Evolutionary conservation across 768 basidiomycete species (phyloP), one percentile per base, ranked within the genome.

Genomic region (Mycena rebaudengoi): DNA sequence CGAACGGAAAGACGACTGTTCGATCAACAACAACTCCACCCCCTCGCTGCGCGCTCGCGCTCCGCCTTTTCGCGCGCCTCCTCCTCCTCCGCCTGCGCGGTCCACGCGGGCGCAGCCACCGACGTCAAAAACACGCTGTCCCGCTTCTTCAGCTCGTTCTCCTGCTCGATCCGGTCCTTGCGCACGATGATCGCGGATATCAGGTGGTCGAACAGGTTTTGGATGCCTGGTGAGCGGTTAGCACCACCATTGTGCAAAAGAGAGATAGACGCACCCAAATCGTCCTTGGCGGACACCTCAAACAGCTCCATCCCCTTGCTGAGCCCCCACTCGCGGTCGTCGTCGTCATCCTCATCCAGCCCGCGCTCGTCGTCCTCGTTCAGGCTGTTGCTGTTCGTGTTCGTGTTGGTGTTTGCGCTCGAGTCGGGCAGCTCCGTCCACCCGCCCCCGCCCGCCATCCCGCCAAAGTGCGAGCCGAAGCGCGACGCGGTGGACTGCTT

Each of bases 251-350:
- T n/a, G 59, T 60, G 44, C 66, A 58, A 58, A 64, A 71, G 40
- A 64, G 49, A 51, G 44, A 62, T 53, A 40, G 52, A 79, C 87
- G 66, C 64, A 95, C 95, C 95, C 30, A 79, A 71, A 71, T 93
- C 91, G 70, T 96, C 94, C 77, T 96, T 96, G 54, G 96, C 91
- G 43, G 94, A 96, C 20, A 97, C 94, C 73, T 97, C 94, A 67
- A 92, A 94, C 18, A 96, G 83, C 71, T 92, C 91, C 88, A 96
- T 94, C 64, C 88, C 91, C 73, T 91, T 91, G 72, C 84, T 88
- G 37, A 91, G 82, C 6, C 92, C 91, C 90, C 91, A 93, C 72
- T 91, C 91, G 39, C 79, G 79, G 60, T 86, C 86, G 32, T 86
- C 82, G 10, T 72, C 76, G 4, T 74, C 74, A 8, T 79, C 78